A percentile compares a stretch with the other conserved stretches of the same genome.
Conservation (phyloP, 768 basidiomycete genomes). For the Pleurotus pulmonarius region DNA sequence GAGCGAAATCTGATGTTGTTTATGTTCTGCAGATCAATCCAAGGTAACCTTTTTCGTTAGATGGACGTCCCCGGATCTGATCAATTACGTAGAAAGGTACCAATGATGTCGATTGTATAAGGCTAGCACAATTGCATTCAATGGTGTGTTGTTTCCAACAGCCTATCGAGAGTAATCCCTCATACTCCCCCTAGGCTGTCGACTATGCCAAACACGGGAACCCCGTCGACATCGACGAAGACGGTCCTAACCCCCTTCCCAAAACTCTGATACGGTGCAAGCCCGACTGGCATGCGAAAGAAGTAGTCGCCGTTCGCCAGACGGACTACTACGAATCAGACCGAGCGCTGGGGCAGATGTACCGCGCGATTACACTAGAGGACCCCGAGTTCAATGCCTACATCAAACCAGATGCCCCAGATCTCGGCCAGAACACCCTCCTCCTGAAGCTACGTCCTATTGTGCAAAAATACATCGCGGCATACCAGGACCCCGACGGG, state of each 20-base stretch:
- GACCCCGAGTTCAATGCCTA: slow-evolving; percentile 23
- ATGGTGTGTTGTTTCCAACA: not conserved
- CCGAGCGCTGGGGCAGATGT: slow-evolving; percentile 70
- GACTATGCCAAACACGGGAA: slow-evolving; percentile 80
- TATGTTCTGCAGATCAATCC: slow-evolving; percentile 57
- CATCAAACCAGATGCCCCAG: slow-evolving; percentile 27
- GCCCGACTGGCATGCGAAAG: slow-evolving; percentile 76
- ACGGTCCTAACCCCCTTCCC: slow-evolving; percentile 35
- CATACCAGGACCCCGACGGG: slow-evolving; percentile 18
- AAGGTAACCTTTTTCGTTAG: slow-evolving; percentile 32
- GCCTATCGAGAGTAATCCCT: too few species aligned
- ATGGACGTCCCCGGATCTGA: too few species aligned
- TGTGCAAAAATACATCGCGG: slow-evolving; percentile 26
- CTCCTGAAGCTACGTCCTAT: slow-evolving; percentile 20
- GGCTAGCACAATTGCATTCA: slow-evolving; percentile 44
- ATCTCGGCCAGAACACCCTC: slow-evolving; percentile 20
- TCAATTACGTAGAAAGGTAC: slow-evolving; percentile 49
- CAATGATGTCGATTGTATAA: slow-evolving; percentile 50
- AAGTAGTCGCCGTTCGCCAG: slow-evolving; percentile 46
- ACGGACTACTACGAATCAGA: slow-evolving; percentile 70
- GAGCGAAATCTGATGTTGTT: not conserved
- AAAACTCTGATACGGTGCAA: slow-evolving; percentile 57
- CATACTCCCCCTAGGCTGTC: slow-evolving; percentile 47
- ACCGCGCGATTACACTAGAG: slow-evolving; percentile 53
- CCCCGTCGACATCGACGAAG: slow-evolving; percentile 47